Evolutionary conservation across 1,284 basidiomycete genomes (phyloP), one percentile per base, ranked within the genome.

Genomic region (Anthracocystis panici-leucophaei): DNA sequence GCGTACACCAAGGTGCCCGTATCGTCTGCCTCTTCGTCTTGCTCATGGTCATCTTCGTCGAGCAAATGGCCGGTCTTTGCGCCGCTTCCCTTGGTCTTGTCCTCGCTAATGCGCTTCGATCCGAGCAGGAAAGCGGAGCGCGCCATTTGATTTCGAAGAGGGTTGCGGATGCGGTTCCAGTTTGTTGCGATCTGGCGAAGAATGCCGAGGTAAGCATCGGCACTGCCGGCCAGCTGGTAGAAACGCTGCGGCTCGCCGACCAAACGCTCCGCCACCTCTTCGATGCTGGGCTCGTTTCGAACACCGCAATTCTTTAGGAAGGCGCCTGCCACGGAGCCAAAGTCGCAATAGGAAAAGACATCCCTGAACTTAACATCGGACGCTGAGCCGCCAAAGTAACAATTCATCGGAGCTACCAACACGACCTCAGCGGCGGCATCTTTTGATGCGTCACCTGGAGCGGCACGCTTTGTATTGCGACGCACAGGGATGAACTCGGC

Each of bases 291-390:
- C 81, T 96, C 93, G 56, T 90, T 90, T 81, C 91, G 91, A 20
- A 95, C 93, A 21, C 96, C 96, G 78, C 93, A 94, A 11, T 92
- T 91, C 65, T 89, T 90, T 52, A 99, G 87, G 86, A 99, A 84
- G 3, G 89, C 88, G 75, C 94, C 95, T 2, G 92, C 95, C 5
- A 88, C 88, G 0, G 89, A 83, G 0, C 95, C 96, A 85, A 96
- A 97, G 85, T 97, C 92, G 51, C 77, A 65, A 52, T 98, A 90
- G 78, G 95, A 96, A 82, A 97, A 97, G 11, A 87, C 72, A 20
- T 81, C 82, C 31, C 65, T 69, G 70, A 85, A 83, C n/a, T 80
- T 57, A 7, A 38, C 48, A 41, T 69, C 69, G 21, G 63, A 71
- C 12, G 42, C 14, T 10, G 80, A 59, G 52, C 78, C 53, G 65